These are phyloP conservation scores for Aureobasidium melanogenum DNA, from an alignment of 2,329 filamentous ascomycete genomes.

Conservation along the genomic window DNA sequence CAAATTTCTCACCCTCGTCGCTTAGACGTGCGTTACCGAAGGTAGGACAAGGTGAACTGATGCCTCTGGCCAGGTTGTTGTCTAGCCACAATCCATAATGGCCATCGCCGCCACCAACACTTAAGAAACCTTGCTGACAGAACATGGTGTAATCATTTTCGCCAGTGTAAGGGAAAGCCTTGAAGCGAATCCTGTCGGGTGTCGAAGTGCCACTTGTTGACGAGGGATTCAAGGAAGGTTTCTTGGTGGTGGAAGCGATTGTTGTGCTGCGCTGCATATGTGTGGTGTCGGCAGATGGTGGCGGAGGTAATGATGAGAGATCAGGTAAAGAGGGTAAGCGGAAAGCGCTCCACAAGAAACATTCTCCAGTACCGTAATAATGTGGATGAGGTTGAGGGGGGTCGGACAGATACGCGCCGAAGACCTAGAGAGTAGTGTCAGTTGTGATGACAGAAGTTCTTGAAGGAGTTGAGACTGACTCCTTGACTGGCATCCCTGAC, in stretches of 20 bases:
- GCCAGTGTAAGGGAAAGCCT: slow-evolving; percentile 92
- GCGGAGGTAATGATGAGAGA: slow-evolving; percentile 54
- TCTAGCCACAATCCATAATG: slow-evolving; percentile 93
- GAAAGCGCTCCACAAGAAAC: slow-evolving; percentile 79
- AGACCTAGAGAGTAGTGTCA: slow-evolving; percentile 42
- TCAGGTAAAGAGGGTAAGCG: slow-evolving; percentile 50
- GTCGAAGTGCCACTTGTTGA: slow-evolving; percentile 42
- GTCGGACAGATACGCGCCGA: slow-evolving; percentile 91
- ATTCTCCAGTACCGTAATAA: slow-evolving; percentile 95
- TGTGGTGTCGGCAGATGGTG: slow-evolving; percentile 59
- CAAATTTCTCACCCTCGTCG: slow-evolving; percentile 87
- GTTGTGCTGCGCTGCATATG: slow-evolving; percentile 55
- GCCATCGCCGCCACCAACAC: slow-evolving; percentile 77
- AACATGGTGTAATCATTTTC: slow-evolving; percentile 96
- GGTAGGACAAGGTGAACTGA: slow-evolving; percentile 76
- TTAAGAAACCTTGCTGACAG: slow-evolving; percentile 77
- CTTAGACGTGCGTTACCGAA: slow-evolving; percentile 93
- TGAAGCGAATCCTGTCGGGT: slow-evolving; percentile 79
- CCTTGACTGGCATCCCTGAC: slow-evolving; percentile 68
- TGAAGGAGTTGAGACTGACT: slow-evolving; percentile 40
- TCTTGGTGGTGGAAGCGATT: slow-evolving; percentile 26
- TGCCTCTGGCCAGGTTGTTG: slow-evolving; percentile 70
- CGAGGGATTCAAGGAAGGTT: slow-evolving; percentile 19
- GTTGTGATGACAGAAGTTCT: neutral
- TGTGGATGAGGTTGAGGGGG: slow-evolving; percentile 69